Evolutionary conservation across 73 alveolate species (phyloP).

Genomic region (Uronychia setigera): DNA sequence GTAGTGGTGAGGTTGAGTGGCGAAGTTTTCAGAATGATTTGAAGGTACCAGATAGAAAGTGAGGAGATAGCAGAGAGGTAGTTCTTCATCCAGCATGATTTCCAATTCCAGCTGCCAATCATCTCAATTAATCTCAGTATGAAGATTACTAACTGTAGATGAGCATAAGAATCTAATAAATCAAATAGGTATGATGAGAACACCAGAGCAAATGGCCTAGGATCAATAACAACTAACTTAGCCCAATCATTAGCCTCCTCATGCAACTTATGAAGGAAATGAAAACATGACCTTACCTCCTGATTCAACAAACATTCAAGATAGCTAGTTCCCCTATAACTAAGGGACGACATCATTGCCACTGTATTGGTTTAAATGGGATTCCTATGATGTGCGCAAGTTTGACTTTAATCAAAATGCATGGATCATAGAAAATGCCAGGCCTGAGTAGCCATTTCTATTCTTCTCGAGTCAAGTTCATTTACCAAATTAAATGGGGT

Average conservation of each 20-base stretch:
- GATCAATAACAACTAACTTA: no score
- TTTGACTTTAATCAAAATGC: slow-evolving; percentile 17
- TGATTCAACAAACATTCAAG: no score
- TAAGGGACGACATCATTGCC: background rate
- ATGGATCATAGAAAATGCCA: slow-evolving; percentile 14
- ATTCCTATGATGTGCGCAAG: slow-evolving; percentile 23
- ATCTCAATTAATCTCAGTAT: background rate
- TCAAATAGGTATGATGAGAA: no score
- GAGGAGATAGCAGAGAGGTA: background rate
- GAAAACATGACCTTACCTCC: no score
- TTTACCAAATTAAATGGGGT: slow-evolving; percentile 27
- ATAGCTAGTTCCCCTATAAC: no score
- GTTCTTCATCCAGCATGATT: background rate
- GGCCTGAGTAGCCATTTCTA: slow-evolving; percentile 21
- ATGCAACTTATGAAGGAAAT: no score
- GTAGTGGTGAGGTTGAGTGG: background rate
- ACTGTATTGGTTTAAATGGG: slow-evolving; percentile 57
- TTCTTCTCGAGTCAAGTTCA: slow-evolving; percentile 43
- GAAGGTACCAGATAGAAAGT: background rate
- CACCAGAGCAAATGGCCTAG: no score
- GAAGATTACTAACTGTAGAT: no score
- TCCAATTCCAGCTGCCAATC: background rate
- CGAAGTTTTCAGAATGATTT: background rate
- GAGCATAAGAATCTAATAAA: no score
- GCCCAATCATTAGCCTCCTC: no score